A percentile compares a stretch with the other conserved stretches of the same genome.
Evolutionary conservation across 306 rosid genomes (phyloP).

Genomic region (Mucuna pruriens): DNA sequence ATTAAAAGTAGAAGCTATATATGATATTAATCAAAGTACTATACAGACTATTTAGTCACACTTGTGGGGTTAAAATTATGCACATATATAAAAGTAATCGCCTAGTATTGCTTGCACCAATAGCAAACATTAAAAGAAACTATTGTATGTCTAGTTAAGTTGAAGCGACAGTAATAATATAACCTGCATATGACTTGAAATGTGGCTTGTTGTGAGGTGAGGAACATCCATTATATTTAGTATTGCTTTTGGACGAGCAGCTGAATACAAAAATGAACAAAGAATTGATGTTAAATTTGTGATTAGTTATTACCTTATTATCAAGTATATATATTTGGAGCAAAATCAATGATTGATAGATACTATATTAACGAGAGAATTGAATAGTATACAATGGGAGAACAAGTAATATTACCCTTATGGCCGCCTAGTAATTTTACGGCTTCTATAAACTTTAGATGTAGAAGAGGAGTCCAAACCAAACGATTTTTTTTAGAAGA

Average conservation of each 20-base stretch:
- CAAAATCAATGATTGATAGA: not conserved
- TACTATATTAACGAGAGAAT: not conserved
- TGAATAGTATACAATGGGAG: not conserved
- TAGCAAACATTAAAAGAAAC: not conserved
- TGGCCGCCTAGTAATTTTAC: slow-evolving; percentile 42
- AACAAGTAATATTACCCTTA: slow-evolving; percentile 35
- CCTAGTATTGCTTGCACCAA: not conserved
- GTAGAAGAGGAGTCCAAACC: slow-evolving; percentile 49
- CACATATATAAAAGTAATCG: not conserved
- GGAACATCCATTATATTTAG: slow-evolving; percentile 44
- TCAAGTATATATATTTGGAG: no score
- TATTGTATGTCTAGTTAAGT: not conserved
- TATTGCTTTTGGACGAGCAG: slow-evolving; percentile 52
- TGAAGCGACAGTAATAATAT: slow-evolving; percentile 9
- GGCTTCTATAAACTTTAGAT: slow-evolving; percentile 46
- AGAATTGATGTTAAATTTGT: not conserved
- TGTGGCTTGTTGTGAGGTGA: slow-evolving; percentile 47
- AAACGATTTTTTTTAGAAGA: slow-evolving; percentile 13
- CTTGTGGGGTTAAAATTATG: no score
- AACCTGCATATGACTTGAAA: slow-evolving; percentile 71
- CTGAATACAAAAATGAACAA: slow-evolving; percentile 23
- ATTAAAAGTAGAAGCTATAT: not conserved
- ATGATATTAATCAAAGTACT: no score
- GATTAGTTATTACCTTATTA: not conserved
- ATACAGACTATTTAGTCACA: no score